These are phyloP conservation scores for Curvularia hawaiiensis DNA, from an alignment of 2,329 filamentous ascomycete genomes.

Conservation along the genomic window DNA sequence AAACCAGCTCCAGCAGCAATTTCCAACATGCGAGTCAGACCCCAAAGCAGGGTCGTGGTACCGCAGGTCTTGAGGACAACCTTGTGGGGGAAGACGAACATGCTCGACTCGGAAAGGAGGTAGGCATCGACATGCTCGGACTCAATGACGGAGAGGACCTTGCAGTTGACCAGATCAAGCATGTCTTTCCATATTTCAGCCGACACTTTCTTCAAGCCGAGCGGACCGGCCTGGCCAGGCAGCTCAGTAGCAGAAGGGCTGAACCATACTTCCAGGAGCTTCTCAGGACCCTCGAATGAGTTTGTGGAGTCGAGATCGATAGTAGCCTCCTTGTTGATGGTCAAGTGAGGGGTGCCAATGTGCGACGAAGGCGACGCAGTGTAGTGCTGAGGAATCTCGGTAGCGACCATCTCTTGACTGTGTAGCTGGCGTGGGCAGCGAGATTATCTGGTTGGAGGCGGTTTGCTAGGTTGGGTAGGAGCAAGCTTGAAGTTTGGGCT, in stretches of 20 bases:
- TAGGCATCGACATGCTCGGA: slow-evolving; percentile 96
- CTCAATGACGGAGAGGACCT: slow-evolving; percentile 91
- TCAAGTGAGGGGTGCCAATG: slow-evolving; percentile 84
- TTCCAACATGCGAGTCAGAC: slow-evolving; percentile 87
- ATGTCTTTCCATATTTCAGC: slow-evolving; percentile 91
- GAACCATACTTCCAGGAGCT: slow-evolving; percentile 98
- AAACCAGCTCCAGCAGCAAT: slow-evolving; percentile 95
- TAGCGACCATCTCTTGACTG: slow-evolving; percentile 77
- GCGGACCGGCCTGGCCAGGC: slow-evolving; percentile 70
- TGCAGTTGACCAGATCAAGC: slow-evolving; percentile 98
- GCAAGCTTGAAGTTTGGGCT: slow-evolving; percentile 23
- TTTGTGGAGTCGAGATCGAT: slow-evolving; percentile 90
- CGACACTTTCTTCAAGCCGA: slow-evolving; percentile 84
- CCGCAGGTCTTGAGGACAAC: slow-evolving; percentile 98
- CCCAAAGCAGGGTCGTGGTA: slow-evolving; percentile 90
- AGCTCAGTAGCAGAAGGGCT: slow-evolving; percentile 76
- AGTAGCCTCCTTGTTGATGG: slow-evolving; percentile 94
- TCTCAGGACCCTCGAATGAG: slow-evolving; percentile 98
- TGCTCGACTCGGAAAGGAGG: slow-evolving; percentile 96
- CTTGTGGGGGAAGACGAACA: slow-evolving; percentile 99
- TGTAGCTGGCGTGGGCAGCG: slow-evolving; percentile 31
- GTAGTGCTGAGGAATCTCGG: slow-evolving; percentile 79
- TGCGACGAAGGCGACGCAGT: slow-evolving; percentile 79
- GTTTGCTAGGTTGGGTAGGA: slow-evolving; percentile 16
- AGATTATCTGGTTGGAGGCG: slow-evolving; percentile 8